A percentile compares a stretch with the other conserved stretches of the same genome.
Conservation (phyloP, 1,139 yeast genomes). For the Yamadazyma sp. region DNA sequence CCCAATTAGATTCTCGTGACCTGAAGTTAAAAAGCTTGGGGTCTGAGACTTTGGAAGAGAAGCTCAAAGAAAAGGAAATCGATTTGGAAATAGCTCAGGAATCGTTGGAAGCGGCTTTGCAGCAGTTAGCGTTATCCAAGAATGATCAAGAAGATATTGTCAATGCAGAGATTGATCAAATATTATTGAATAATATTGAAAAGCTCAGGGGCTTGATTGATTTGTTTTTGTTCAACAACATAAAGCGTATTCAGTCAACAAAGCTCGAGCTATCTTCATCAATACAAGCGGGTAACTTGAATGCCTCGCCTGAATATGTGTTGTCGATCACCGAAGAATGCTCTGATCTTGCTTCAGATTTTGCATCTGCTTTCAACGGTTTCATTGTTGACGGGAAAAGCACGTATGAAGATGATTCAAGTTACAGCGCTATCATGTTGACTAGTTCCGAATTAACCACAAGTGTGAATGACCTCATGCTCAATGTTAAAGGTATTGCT, state of each 20-base stretch:
- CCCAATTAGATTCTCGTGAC: conserved; percentile 34
- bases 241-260: conserved; percentile 72
- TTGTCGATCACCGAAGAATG: conserved; percentile 71
- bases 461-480: conserved; percentile 63
- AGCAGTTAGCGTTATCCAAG: conserved; percentile 58
- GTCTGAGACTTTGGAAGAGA: conserved; percentile 39
- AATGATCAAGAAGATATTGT: conserved; percentile 54
- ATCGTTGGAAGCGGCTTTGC: conserved; percentile 72
- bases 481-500: conserved; percentile 70
- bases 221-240: conserved; percentile 67
- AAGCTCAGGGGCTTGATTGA: conserved; percentile 65
- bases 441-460: conserved; percentile 68
- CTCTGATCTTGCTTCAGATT: conserved; percentile 73
- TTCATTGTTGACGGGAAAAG: conserved; percentile 76
- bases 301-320: conserved; percentile 72
- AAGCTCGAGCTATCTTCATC: conserved; percentile 74
- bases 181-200: conserved; percentile 48
- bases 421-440: conserved; percentile 55
- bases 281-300: conserved; percentile 80
- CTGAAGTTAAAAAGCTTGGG: conserved; percentile 22
- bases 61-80: conserved; percentile 67
- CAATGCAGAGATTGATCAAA: conserved; percentile 59
- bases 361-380: conserved; percentile 76
- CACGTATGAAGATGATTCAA: conserved; percentile 54
- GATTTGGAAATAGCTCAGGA: conserved; percentile 81